A percentile compares a stretch with the other conserved stretches of the same genome.
Conservation (phyloP, 169 alveolate genomes). For the Eimeria tenella region DNA sequence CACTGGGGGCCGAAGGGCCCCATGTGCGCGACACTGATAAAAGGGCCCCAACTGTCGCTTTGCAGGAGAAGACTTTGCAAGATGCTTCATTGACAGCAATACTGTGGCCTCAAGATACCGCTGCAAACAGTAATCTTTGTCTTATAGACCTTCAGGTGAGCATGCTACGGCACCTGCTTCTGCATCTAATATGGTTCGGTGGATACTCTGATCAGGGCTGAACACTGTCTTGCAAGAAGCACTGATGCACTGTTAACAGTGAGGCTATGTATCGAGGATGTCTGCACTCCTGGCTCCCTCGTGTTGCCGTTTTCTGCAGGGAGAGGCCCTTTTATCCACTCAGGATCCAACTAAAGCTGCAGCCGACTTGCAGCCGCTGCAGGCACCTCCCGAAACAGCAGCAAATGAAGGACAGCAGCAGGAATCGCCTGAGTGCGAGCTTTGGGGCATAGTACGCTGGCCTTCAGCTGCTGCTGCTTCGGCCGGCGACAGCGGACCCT, state of each 20-base stretch:
- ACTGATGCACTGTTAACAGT: neutral
- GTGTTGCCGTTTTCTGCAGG: constrained; percentile 24
- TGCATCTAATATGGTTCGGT: neutral
- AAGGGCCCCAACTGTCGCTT: neutral
- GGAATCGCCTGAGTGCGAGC: constrained; percentile 30
- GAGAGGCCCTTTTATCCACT: constrained; percentile 50
- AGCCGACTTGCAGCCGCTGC: constrained; percentile 26
- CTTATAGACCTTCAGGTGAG: constrained; percentile 43
- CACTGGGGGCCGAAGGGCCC: constrained; percentile 45
- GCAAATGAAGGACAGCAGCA: constrained; percentile 11
- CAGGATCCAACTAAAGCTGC: constrained; percentile 35
- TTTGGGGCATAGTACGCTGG: constrained; percentile 51
- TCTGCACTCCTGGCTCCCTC: neutral
- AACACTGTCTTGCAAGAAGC: neutral
- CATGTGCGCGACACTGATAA: neutral
- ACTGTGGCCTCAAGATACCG: constrained; percentile 20
- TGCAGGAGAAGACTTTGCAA: neutral
- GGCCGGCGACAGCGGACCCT: constrained; percentile 39
- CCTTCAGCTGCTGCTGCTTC: constrained; percentile 71
- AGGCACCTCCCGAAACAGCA: neutral
- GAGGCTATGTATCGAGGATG: neutral
- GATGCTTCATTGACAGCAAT: constrained; percentile 14
- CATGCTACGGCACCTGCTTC: neutral
- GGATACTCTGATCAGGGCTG: neutral
- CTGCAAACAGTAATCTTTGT: neutral